phyloP scores from a whole-genome alignment of 1,284 basidiomycete genomes.

The Ustilago vetiveriae region DNA sequence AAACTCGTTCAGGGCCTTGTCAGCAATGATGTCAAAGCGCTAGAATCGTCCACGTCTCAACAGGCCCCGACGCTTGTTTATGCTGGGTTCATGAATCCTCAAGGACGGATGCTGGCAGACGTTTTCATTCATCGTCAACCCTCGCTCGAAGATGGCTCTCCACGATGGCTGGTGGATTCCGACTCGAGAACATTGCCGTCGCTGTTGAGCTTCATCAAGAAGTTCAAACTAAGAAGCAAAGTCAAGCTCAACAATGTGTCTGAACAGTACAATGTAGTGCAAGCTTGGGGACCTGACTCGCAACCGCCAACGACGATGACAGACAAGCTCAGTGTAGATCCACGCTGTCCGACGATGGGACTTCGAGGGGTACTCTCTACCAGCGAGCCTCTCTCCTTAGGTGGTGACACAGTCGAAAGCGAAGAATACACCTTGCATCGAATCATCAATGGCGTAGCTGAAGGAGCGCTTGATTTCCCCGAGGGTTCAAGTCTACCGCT shows the following conservation, averaged over 20 bases:
- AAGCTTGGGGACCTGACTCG: conserved; percentile 72
- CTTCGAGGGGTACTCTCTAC: conserved; percentile 39
- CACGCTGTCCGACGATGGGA: conserved; percentile 52
- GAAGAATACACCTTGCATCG: conserved; percentile 79
- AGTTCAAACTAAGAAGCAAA: conserved; percentile 87
- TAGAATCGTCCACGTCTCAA: conserved; percentile 4
- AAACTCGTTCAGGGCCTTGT: conserved; percentile 90
- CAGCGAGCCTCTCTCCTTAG: not conserved
- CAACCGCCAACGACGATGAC: not conserved
- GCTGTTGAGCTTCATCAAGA: conserved; percentile 77
- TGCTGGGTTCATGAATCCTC: conserved; percentile 82
- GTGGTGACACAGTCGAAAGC: not conserved
- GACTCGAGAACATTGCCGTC: conserved; percentile 71
- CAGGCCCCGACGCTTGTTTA: conserved; percentile 70
- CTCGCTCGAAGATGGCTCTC: conserved; percentile 13
- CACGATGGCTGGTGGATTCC: conserved; percentile 79
- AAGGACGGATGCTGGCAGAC: conserved; percentile 92
- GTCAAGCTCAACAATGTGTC: conserved; percentile 81
- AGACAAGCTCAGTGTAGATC: conserved; percentile 29
- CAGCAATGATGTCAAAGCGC: conserved; percentile 71
- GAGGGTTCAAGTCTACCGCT: conserved; percentile 85
- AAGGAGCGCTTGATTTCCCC: conserved; percentile 81
- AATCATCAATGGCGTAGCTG: conserved; percentile 84
- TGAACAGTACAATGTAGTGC: conserved; percentile 80
- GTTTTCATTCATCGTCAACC: conserved; percentile 77